A percentile compares a stretch with the other conserved stretches of the same genome.
These are phyloP conservation scores for Secale cereale DNA, from an alignment of 176 grass and related monocot genomes.

Conservation along the genomic window DNA sequence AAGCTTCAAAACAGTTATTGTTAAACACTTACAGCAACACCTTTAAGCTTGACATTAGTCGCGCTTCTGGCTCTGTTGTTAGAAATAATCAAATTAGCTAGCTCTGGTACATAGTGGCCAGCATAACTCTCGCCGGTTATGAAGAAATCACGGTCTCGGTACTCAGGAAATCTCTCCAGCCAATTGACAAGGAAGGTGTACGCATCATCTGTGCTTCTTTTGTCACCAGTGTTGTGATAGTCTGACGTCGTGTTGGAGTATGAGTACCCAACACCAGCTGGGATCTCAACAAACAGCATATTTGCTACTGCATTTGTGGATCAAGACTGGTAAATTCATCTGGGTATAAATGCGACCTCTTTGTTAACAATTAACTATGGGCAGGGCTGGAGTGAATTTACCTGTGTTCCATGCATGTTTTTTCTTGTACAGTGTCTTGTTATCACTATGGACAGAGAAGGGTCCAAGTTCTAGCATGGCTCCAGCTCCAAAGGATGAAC, in stretches of 20 bases:
- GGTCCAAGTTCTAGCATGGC: conserved; percentile 79
- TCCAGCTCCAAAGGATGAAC: conserved; percentile 66
- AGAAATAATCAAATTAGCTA: conserved; percentile 58
- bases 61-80: conserved; percentile 33
- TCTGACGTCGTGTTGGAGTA: conserved; percentile 68
- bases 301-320: conserved; percentile 59
- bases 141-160: conserved; percentile 52
- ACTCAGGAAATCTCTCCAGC: conserved; percentile 57
- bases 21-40: conserved; percentile 56
- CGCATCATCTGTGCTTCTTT: conserved; percentile 43
- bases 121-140: conserved; percentile 73
- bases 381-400: conserved; percentile 4
- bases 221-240: conserved; percentile 53
- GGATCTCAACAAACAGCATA: conserved; percentile 63
- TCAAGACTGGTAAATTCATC: not conserved
- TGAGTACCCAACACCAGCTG: conserved; percentile 72
- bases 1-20: conserved; percentile 17
- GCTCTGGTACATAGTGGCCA: conserved; percentile 65
- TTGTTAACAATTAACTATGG: not conserved
- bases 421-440: conserved; percentile 58
- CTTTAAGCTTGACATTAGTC: conserved; percentile 44
- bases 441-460: conserved; percentile 57
- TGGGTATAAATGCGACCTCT: not conserved
- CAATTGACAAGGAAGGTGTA: conserved; percentile 68
- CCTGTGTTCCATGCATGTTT: conserved; percentile 60